Evolutionary conservation across 495 filamentous ascomycete genomes (phyloP).

Genomic region (Pyrenula massariospora): DNA sequence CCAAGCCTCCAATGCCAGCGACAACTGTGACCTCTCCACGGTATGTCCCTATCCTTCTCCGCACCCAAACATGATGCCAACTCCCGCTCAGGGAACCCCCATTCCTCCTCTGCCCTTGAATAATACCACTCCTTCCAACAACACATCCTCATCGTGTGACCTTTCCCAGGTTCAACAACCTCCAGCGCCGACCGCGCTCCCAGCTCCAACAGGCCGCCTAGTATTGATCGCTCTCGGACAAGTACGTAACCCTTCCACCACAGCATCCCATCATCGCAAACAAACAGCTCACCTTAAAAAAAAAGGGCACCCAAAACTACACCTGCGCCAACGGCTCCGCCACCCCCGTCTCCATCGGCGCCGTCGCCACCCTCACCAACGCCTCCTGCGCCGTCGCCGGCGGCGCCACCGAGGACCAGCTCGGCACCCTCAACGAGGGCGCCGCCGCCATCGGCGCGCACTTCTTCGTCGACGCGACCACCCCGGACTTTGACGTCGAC

Average conservation of each 20-base stretch:
- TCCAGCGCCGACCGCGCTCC: slow-evolving; percentile 34
- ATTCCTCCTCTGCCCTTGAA: not conserved
- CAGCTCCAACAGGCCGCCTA: slow-evolving; percentile 23
- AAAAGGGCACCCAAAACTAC: slow-evolving; percentile 72
- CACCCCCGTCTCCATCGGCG: slow-evolving; percentile 58
- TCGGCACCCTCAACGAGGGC: slow-evolving; percentile 30
- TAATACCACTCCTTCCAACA: not conserved
- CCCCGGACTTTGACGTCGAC: slow-evolving; percentile 54
- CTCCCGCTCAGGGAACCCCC: not conserved
- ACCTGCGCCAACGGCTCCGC: slow-evolving; percentile 56
- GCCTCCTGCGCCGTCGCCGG: slow-evolving; percentile 45
- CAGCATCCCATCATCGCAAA: too few relatives aligned
- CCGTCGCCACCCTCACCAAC: slow-evolving; percentile 83
- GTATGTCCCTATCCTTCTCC: not conserved
- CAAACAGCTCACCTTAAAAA: too few relatives aligned
- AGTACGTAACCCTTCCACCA: too few relatives aligned
- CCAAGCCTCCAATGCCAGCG: not conserved
- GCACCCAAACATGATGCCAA: not conserved
- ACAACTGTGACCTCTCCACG: not conserved
- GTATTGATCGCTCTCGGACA: not conserved
- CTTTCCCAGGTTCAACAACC: slow-evolving; percentile 26
- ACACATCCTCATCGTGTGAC: slow-evolving; percentile 17
- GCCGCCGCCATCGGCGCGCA: slow-evolving; percentile 49
- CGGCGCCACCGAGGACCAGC: slow-evolving; percentile 40
- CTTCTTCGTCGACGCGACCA: slow-evolving; percentile 54